A percentile compares a stretch with the other conserved stretches of the same genome.
These are phyloP conservation scores for Amaranthus cruentus DNA, from an alignment of 148 eudicot species.

Conservation along the genomic window DNA sequence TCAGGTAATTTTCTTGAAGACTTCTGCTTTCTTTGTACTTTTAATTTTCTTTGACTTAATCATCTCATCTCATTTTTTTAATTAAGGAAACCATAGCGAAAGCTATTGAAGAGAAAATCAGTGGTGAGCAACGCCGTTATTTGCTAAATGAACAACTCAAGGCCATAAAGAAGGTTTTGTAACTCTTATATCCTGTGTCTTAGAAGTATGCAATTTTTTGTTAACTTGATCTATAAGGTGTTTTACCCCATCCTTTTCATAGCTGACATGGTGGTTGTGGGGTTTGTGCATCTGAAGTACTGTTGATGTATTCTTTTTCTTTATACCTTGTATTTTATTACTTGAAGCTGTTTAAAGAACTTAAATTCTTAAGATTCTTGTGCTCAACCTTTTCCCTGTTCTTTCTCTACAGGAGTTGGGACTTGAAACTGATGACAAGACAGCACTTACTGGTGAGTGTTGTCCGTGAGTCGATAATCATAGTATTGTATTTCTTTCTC, in stretches of 20 bases:
- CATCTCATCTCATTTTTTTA: conserved; percentile 3
- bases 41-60: conserved; percentile 8
- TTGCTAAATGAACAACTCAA: conserved; percentile 94
- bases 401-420: conserved; percentile 68
- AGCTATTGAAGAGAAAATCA: conserved; percentile 98
- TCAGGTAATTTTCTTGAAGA: conserved; percentile 54
- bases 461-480: conserved; percentile 9
- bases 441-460: conserved; percentile 84
- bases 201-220: background rate
- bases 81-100: conserved; percentile 91
- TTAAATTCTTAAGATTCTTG: background rate
- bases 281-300: background rate
- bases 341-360: background rate
- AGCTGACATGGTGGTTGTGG: background rate
- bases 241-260: background rate
- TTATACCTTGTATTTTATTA: background rate
- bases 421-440: conserved; percentile 92
- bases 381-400: conserved; percentile 17
- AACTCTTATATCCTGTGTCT: background rate
- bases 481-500: background rate
- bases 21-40: conserved; percentile 12
- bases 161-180: conserved; percentile 85
- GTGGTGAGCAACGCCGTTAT: conserved; percentile 95
- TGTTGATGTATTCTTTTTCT: background rate
- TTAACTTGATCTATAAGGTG: background rate